phyloP scores from a whole-genome alignment of 176 grass and related monocot species.

The Aegilops umbellulata region DNA sequence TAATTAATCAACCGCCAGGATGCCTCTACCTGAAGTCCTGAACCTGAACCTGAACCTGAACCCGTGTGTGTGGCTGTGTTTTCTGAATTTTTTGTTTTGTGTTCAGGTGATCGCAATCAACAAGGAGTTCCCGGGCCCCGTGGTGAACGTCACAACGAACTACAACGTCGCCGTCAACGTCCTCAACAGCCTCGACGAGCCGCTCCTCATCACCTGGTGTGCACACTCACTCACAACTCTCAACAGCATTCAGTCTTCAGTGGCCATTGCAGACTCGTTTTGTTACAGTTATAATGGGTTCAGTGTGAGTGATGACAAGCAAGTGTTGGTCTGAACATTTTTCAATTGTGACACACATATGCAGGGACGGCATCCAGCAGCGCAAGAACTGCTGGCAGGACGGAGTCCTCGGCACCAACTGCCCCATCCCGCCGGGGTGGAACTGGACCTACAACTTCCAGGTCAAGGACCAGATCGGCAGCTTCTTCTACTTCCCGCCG shows the following conservation, averaged over 20 bases:
- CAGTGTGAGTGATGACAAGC: not conserved
- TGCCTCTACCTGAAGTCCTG: not conserved
- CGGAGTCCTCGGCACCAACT: constrained; percentile 84
- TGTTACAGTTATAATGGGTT: not conserved
- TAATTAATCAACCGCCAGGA: not conserved
- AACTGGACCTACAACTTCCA: constrained; percentile 99
- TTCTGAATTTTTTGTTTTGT: not conserved
- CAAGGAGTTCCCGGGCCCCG: constrained; percentile 12
- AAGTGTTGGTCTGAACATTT: not conserved
- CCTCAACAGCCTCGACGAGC: constrained; percentile 77
- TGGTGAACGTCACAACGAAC: constrained; percentile 1
- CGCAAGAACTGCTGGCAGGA: constrained; percentile 91
- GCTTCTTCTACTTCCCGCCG: constrained; percentile 98
- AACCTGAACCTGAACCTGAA: not conserved
- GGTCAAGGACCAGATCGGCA: constrained; percentile 96
- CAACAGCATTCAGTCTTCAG: no score
- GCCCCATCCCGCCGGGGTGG: constrained; percentile 84
- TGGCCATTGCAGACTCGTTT: no score
- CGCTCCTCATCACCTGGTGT: constrained; percentile 80
- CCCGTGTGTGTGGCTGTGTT: not conserved
- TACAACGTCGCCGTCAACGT: constrained; percentile 13
- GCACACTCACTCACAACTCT: not conserved
- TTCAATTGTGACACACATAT: not conserved
- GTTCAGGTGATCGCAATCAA: constrained; percentile 2
- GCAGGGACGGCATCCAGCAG: constrained; percentile 79